phyloP scores from a whole-genome alignment of 768 basidiomycete genomes.

The Asterophora lycoperdoides region DNA sequence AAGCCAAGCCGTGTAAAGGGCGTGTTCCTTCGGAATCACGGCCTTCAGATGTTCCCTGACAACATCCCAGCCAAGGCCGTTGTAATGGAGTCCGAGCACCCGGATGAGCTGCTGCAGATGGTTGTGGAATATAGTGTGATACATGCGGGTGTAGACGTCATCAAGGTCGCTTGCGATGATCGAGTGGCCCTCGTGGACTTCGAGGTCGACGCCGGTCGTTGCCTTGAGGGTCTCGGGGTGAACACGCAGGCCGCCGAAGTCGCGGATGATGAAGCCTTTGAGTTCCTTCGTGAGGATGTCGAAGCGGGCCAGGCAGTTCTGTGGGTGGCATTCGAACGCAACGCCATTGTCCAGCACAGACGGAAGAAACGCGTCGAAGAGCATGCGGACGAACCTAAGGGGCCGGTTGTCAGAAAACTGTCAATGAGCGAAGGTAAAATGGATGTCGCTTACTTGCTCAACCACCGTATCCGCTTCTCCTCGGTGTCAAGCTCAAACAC shows the following conservation, averaged over 20 bases:
- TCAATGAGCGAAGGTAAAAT: no score
- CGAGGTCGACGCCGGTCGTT: conserved; percentile 47
- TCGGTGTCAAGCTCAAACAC: conserved; percentile 49
- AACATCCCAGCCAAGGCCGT: conserved; percentile 48
- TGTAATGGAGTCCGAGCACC: conserved; percentile 53
- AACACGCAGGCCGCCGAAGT: conserved; percentile 54
- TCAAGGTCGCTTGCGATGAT: conserved; percentile 48
- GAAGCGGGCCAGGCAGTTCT: conserved; percentile 56
- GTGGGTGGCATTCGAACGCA: conserved; percentile 57
- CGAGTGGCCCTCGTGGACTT: conserved; percentile 44
- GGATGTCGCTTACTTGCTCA: conserved; percentile 37
- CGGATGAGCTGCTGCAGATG: conserved; percentile 58
- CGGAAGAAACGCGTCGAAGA: conserved; percentile 54
- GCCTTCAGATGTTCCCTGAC: conserved; percentile 41
- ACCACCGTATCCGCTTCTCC: conserved; percentile 45
- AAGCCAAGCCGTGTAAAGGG: conserved; percentile 47
- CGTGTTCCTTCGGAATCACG: conserved; percentile 43
- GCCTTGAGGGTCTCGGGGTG: conserved; percentile 46
- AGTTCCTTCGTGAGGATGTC: conserved; percentile 44
- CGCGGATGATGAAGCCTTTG: conserved; percentile 52
- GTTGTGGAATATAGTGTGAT: conserved; percentile 56
- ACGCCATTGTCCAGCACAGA: conserved; percentile 51
- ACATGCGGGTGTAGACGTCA: conserved; percentile 54
- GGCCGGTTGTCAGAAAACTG: conserved; percentile 8
- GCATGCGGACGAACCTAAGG: conserved; percentile 42